A percentile compares a stretch with the other conserved stretches of the same genome.
Conservation (phyloP, 345 rosid species). For the Gossypioides kirkii region DNA sequence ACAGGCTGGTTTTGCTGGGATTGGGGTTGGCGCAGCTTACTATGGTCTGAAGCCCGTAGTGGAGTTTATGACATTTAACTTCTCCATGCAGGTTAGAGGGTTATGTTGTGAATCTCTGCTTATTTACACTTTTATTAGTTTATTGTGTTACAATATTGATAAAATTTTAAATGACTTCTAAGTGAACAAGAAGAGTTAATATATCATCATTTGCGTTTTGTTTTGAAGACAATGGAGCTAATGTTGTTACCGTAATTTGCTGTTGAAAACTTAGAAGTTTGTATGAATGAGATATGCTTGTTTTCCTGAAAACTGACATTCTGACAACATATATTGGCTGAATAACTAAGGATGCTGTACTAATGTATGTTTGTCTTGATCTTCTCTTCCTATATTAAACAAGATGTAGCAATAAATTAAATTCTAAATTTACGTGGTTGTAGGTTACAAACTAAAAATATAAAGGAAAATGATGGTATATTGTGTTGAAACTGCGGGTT, state of each 20-base stretch:
- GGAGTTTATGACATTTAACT: slow-evolving; percentile 94
- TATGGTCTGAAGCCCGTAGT: slow-evolving; percentile 78
- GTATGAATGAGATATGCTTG: not conserved
- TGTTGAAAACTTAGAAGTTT: not conserved
- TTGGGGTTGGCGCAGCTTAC: slow-evolving; percentile 96
- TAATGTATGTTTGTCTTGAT: not conserved
- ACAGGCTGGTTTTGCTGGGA: slow-evolving; percentile 90
- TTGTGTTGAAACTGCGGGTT: not conserved
- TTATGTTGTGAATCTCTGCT: not conserved
- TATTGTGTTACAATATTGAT: not conserved
- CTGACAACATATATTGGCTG: not conserved
- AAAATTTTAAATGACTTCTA: too few relatives aligned
- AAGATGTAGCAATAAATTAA: not conserved
- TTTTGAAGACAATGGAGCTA: not conserved
- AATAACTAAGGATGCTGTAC: not conserved
- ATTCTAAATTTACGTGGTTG: not conserved
- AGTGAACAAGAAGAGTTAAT: not conserved
- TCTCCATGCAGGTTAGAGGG: slow-evolving; percentile 73
- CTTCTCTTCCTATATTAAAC: not conserved
- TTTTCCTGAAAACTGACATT: not conserved
- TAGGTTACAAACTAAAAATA: not conserved
- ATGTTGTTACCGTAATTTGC: not conserved
- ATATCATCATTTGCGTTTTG: not conserved
- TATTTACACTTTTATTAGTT: not conserved
- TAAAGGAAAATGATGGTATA: not conserved